Percentiles rank a stretch among this genome's conserved stretches.
Evolutionary conservation across 2,329 filamentous ascomycete species (phyloP).

Genomic region (Fusarium irregulare): DNA sequence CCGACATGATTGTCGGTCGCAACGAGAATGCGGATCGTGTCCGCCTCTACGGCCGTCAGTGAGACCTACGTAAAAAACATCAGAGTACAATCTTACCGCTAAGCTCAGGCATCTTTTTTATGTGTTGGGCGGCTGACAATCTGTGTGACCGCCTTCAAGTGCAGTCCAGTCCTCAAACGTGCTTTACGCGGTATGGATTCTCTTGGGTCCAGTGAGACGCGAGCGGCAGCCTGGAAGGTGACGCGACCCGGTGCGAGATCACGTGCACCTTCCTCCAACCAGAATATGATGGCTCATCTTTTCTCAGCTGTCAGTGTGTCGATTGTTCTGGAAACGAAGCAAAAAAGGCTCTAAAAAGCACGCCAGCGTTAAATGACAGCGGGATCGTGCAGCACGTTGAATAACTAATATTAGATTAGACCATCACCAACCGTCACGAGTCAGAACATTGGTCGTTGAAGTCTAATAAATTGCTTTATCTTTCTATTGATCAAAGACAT

Average conservation of each 20-base stretch:
- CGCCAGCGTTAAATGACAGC: slow-evolving; percentile 11
- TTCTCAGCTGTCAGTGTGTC: slow-evolving; percentile 6
- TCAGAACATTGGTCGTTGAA: neutral
- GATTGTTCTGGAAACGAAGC: slow-evolving; percentile 27
- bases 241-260: slow-evolving; percentile 48
- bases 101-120: slow-evolving; percentile 47
- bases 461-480: neutral
- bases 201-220: slow-evolving; percentile 21
- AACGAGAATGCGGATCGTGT: slow-evolving; percentile 94
- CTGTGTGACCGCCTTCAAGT: slow-evolving; percentile 9
- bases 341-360: slow-evolving; percentile 2
- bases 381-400: slow-evolving; percentile 32
- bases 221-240: slow-evolving; percentile 25
- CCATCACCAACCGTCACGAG: neutral
- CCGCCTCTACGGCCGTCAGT: slow-evolving; percentile 61
- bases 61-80: too few relatives aligned
- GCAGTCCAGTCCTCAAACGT: neutral
- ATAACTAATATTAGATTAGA: neutral
- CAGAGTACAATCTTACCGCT: slow-evolving; percentile 38
- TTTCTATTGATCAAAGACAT: neutral
- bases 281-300: slow-evolving; percentile 35
- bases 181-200: slow-evolving; percentile 37
- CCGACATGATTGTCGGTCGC: slow-evolving; percentile 98
- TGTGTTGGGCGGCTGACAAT: neutral
- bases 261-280: slow-evolving; percentile 35